Base-by-base conservation (phyloP, 108 stramenopile genomes). In the Fragilaria radians region DNA sequence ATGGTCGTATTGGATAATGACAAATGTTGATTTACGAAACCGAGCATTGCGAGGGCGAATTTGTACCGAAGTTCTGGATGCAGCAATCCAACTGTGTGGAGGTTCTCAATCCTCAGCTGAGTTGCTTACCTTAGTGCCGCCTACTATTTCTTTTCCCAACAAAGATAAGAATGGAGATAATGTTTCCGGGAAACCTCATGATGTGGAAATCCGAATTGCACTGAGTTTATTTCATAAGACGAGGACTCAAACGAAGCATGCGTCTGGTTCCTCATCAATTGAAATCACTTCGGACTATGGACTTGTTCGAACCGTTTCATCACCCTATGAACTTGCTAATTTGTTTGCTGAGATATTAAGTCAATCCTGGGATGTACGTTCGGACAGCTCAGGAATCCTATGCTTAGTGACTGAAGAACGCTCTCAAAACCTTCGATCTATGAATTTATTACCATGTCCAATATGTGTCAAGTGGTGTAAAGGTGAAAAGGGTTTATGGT, bases 401-500 rank as follows among this genome's bases (percentile, higher is more conserved):
- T 74, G 77, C 29, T 61, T 92, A 7, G 63, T 79, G 1, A 79
- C 89, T 14, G 21, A 30, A 3, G 11, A 63, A 23, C 75, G 89
- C 34, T 69, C 75, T 2, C 24, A 54, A 30, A 24, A 54, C 29
- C 59, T 91, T 18, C 68, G 80, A 52, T 30, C 36, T 19, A 27
- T 51, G 18, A 83, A 79, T 5, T 72, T 61, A 61, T 36, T 88
- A 4, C 91, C 91, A 21, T 92, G 91, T 77, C 77, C 85, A 3
- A 28, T 57, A 2, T 92, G 91, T 56, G 54, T 61, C 14, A 73
- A 85, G 53, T 92, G 91, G 91, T 82, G 67, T 62, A 84, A 79
- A 48, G 90, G 90, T n/a, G 69, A 64, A 46, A 92, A 92, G 67
- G 91, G 91, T 42, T 60, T 92, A 33, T 88, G 91, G 85, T 92